phyloP scores from a whole-genome alignment of 139 green algal genomes.

The Bryopsis sp. region DNA sequence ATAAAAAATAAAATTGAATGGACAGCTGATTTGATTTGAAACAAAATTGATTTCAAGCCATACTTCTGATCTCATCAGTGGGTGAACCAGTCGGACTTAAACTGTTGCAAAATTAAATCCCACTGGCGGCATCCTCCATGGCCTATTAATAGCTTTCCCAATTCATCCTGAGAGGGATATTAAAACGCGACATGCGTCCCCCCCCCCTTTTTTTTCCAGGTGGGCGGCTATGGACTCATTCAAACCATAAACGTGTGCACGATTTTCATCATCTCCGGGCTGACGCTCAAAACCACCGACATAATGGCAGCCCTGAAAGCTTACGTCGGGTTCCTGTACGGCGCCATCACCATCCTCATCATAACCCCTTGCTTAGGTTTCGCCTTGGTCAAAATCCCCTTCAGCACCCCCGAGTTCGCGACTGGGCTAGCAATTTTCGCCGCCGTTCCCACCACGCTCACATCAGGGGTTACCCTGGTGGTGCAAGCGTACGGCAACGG shows the following conservation, averaged over 20 bases:
- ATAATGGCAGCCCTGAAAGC: constrained; percentile 39
- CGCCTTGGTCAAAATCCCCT: constrained; percentile 33
- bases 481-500: constrained; percentile 54
- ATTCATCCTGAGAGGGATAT: too few species aligned
- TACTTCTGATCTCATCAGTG: too few species aligned
- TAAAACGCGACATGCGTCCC: too few species aligned
- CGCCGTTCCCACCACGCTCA: constrained; percentile 71
- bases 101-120: too few species aligned
- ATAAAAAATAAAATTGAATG: too few species aligned
- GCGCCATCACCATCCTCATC: constrained; percentile 53
- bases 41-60: too few species aligned
- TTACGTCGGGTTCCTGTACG: constrained; percentile 38
- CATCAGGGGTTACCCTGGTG: constrained; percentile 57
- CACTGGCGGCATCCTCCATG: too few species aligned
- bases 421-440: constrained; percentile 73
- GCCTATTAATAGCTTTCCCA: too few species aligned
- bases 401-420: constrained; percentile 53
- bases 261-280: constrained; percentile 64
- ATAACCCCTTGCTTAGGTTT: constrained; percentile 61
- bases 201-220: constrained; percentile 14
- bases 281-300: constrained; percentile 58
- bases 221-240: constrained; percentile 37
- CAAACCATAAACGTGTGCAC: constrained; percentile 44
- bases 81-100: too few species aligned
- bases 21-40: too few species aligned